A percentile compares a stretch with the other conserved stretches of the same genome.
Evolutionary conservation across 2,329 filamentous ascomycete genomes (phyloP).

Genomic region (Ramularia collo-cygni): DNA sequence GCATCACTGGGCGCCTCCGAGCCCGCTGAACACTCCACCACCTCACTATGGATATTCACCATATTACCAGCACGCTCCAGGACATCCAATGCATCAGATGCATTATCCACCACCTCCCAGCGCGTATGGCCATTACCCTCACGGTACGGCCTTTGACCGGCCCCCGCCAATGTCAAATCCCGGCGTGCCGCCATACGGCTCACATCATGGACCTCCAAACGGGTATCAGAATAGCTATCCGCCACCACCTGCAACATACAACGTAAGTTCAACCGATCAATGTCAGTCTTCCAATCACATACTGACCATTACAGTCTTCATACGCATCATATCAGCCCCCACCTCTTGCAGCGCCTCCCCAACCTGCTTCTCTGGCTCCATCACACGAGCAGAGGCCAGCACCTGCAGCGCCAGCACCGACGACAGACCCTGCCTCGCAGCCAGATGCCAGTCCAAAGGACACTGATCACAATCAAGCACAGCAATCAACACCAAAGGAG

Average conservation of each 20-base stretch:
- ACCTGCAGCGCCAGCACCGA: constrained; percentile 13
- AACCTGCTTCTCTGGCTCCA: constrained; percentile 10
- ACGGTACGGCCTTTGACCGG: constrained; percentile 31
- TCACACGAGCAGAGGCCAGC: constrained; percentile 9
- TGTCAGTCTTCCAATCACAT: neutral
- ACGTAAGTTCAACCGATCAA: constrained; percentile 5
- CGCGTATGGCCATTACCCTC: constrained; percentile 19
- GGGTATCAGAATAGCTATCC: constrained; percentile 19
- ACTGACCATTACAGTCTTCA: constrained; percentile 1
- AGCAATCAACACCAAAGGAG: constrained; percentile 11
- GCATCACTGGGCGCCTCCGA: constrained; percentile 37
- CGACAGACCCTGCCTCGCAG: constrained; percentile 6
- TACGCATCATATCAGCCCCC: constrained; percentile 17
- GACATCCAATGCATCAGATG: constrained; percentile 23
- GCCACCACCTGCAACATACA: constrained; percentile 19
- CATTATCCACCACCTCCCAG: constrained; percentile 29
- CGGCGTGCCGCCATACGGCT: constrained; percentile 28
- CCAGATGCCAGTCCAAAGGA: constrained; percentile 4
- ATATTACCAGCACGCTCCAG: constrained; percentile 27
- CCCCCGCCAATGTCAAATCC: constrained; percentile 33
- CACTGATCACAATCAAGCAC: constrained; percentile 6
- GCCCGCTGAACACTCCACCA: constrained; percentile 35
- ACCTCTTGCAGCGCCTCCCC: constrained; percentile 16
- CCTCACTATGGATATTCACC: constrained; percentile 29
- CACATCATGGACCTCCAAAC: constrained; percentile 23